Percentiles rank a stretch among this genome's conserved stretches.
Evolutionary conservation across 129 eudicot genomes (phyloP).

Genomic region (Lactuca sativa): DNA sequence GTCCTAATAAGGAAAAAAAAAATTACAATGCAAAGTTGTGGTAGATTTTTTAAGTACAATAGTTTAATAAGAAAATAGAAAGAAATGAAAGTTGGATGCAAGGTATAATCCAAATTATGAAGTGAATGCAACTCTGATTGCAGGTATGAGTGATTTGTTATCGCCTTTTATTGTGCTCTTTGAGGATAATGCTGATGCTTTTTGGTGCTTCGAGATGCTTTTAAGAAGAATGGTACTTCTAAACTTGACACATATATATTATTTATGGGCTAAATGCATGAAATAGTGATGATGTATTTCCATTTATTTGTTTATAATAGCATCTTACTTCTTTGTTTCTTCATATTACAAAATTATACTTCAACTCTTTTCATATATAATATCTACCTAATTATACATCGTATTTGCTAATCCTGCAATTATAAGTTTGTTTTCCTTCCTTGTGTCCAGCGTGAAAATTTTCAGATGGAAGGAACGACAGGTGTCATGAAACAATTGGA

Average conservation of each 20-base stretch:
- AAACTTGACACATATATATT: background rate
- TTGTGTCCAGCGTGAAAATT: conserved; percentile 71
- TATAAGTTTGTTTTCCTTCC: background rate
- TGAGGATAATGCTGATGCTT: conserved; percentile 96
- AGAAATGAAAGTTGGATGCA: no score
- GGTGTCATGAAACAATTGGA: conserved; percentile 96
- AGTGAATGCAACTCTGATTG: conserved; percentile 30
- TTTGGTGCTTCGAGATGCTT: conserved; percentile 99
- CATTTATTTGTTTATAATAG: no score
- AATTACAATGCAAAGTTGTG: no score
- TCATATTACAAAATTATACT: no score
- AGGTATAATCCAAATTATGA: background rate
- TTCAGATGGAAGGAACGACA: conserved; percentile 94
- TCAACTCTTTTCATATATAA: no score
- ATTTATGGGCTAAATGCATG: background rate
- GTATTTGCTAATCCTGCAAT: background rate
- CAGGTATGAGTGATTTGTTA: conserved; percentile 96
- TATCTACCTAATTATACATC: no score
- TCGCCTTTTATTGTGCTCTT: conserved; percentile 95
- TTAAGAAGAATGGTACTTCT: conserved; percentile 79
- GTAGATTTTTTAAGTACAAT: no score
- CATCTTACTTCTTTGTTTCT: background rate
- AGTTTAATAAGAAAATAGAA: no score
- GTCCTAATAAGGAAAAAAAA: background rate
- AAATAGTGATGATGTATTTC: no score